These are phyloP conservation scores for Prunus salicina DNA, from an alignment of 306 rosid species.

Conservation along the genomic window DNA sequence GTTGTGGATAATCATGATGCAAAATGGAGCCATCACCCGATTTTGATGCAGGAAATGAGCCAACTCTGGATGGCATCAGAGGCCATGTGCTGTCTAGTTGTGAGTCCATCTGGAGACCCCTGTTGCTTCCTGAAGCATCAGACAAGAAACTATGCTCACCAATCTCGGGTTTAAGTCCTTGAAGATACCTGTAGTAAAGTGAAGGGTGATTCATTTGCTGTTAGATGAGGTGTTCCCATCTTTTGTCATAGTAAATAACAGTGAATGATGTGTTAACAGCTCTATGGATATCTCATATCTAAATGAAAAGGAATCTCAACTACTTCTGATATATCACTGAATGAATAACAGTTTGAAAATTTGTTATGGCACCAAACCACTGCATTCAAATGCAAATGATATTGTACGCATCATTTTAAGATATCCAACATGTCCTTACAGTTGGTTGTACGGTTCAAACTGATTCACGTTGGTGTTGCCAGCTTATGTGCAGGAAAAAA, in stretches of 20 bases:
- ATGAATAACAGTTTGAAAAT: neutral
- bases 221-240: neutral
- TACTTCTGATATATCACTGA: neutral
- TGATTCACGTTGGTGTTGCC: neutral
- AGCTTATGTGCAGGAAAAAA: too few relatives aligned
- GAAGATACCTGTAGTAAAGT: conserved; percentile 32
- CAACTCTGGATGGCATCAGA: conserved; percentile 32
- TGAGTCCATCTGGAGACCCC: conserved; percentile 32
- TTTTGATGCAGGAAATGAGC: conserved; percentile 26
- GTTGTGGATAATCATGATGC: conserved; percentile 27
- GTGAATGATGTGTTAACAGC: too few relatives aligned
- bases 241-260: neutral
- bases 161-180: conserved; percentile 38
- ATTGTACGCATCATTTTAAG: too few relatives aligned
- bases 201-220: neutral
- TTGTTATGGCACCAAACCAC: too few relatives aligned
- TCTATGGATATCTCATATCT: too few relatives aligned
- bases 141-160: conserved; percentile 49
- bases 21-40: conserved; percentile 26
- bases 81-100: conserved; percentile 38
- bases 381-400: too few relatives aligned
- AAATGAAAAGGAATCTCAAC: neutral
- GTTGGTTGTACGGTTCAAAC: neutral
- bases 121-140: conserved; percentile 38
- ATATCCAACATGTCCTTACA: neutral